These are phyloP conservation scores for Hygrophila difformis DNA, from an alignment of 257 asterid genomes.

Conservation along the genomic window DNA sequence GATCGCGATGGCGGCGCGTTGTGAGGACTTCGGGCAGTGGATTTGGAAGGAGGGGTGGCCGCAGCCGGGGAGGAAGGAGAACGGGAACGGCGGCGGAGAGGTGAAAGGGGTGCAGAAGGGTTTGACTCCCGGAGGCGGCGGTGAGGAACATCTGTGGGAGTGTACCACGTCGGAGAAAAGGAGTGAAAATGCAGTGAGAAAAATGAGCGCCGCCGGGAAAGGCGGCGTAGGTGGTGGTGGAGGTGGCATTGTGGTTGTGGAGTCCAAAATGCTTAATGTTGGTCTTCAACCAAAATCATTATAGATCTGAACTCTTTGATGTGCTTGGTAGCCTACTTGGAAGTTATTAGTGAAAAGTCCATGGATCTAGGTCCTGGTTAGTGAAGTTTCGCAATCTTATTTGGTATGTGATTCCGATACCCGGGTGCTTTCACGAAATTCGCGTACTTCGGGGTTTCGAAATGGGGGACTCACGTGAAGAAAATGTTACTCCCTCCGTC, in stretches of 20 bases:
- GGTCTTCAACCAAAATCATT: too few relatives aligned
- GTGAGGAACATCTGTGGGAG: conserved; percentile 29
- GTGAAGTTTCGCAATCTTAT: neutral
- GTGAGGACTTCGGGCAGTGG: conserved; percentile 33
- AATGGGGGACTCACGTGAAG: conserved; percentile 49
- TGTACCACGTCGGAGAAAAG: conserved; percentile 10
- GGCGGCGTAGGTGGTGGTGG: conserved; percentile 24
- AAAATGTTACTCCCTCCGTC: too few relatives aligned
- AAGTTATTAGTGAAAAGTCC: neutral
- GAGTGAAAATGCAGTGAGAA: conserved; percentile 16
- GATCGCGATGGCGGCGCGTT: conserved; percentile 50
- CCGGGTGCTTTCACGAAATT: conserved; percentile 29
- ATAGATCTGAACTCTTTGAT: conserved; percentile 13
- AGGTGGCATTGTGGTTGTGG: neutral
- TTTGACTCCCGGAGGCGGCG: conserved; percentile 2
- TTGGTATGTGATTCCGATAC: neutral
- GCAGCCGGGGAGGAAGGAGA: conserved; percentile 73
- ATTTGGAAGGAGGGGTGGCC: conserved; percentile 93
- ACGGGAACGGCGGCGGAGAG: conserved; percentile 61
- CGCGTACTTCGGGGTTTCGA: too few relatives aligned
- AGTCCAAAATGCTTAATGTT: too few relatives aligned
- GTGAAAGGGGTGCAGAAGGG: conserved; percentile 62
- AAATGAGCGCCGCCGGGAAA: neutral
- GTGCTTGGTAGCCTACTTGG: conserved; percentile 21
- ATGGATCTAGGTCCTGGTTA: too few relatives aligned